These are phyloP conservation scores for Cladosporium sp. DNA, from an alignment of 2,329 filamentous ascomycete species.

Conservation along the genomic window DNA sequence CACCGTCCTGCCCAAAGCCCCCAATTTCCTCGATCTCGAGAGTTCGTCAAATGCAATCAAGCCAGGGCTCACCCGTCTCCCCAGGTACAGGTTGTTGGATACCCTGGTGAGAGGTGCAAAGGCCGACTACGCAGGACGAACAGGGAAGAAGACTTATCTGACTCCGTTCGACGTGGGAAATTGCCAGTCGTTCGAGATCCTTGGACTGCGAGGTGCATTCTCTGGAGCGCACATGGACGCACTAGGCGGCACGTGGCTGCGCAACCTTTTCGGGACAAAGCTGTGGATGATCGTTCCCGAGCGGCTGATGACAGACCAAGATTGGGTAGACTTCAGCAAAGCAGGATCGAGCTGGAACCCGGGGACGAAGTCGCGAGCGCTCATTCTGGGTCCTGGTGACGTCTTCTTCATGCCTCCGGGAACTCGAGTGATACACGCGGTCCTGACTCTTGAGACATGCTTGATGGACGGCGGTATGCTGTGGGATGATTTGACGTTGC, in stretches of 20 bases:
- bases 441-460: not conserved
- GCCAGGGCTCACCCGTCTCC: not conserved
- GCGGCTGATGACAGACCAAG: not conserved
- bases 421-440: not conserved
- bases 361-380: not conserved
- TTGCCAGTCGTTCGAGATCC: not conserved
- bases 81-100: not conserved
- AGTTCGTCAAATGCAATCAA: not conserved
- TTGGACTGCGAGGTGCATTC: not conserved
- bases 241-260: not conserved
- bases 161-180: not conserved
- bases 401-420: not conserved
- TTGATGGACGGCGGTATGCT: conserved; percentile 2
- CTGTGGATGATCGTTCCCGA: not conserved
- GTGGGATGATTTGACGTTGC: not conserved
- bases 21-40: not conserved
- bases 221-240: not conserved
- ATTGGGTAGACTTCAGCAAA: not conserved
- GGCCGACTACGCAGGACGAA: not conserved
- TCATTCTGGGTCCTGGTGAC: not conserved
- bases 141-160: not conserved
- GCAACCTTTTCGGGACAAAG: not conserved
- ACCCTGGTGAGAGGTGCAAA: not conserved
- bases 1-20: not conserved
- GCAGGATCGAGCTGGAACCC: not conserved